These are phyloP conservation scores for Plenodomus biglobosus DNA, from an alignment of 2,329 filamentous ascomycete species.

Conservation along the genomic window DNA sequence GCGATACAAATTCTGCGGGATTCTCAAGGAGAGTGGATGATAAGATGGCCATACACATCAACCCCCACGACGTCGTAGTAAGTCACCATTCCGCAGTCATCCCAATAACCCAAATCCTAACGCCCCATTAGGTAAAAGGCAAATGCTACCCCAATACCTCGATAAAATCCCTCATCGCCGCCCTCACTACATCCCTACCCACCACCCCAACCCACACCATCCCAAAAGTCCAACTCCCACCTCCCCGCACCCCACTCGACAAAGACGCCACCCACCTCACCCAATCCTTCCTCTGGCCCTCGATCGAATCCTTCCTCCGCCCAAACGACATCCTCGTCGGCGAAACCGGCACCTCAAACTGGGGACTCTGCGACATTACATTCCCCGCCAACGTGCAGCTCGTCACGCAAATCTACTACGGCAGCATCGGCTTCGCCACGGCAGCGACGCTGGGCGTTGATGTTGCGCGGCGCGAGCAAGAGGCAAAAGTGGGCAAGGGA, in stretches of 20 bases:
- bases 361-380: constrained; percentile 42
- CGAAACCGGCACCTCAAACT: constrained; percentile 48
- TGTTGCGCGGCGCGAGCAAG: constrained; percentile 54
- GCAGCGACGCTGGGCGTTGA: constrained; percentile 48
- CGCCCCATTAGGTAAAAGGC: constrained; percentile 28
- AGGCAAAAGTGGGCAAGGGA: constrained; percentile 11
- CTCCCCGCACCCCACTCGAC: constrained; percentile 33
- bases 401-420: constrained; percentile 49
- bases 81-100: not conserved
- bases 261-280: constrained; percentile 43
- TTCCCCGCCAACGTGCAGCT: constrained; percentile 35
- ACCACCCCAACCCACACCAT: constrained; percentile 25
- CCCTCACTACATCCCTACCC: constrained; percentile 30
- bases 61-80: constrained; percentile 43
- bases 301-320: constrained; percentile 43
- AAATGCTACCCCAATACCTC: constrained; percentile 34
- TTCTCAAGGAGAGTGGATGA: constrained; percentile 43
- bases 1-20: constrained; percentile 48
- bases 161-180: constrained; percentile 43
- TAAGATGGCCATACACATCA: constrained; percentile 39
- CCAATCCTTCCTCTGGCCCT: constrained; percentile 49
- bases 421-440: constrained; percentile 48
- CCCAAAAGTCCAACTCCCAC: constrained; percentile 29
- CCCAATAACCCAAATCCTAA: not conserved
- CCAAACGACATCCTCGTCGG: constrained; percentile 45